Conservation (phyloP, 1,284 basidiomycete genomes). For the Coniferiporia sulphurascens region DNA sequence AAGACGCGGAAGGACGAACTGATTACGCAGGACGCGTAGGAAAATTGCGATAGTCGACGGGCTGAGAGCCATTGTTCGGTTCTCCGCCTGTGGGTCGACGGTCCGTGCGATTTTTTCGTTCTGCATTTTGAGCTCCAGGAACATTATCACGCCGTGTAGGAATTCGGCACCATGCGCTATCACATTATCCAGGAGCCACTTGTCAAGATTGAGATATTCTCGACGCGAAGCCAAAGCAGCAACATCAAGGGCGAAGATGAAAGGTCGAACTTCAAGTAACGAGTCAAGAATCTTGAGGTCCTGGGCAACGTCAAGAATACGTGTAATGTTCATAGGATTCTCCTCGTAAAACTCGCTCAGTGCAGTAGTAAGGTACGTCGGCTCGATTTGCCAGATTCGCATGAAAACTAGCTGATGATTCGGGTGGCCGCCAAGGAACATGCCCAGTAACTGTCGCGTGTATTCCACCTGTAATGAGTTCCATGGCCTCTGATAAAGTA, state of each 20-base stretch:
- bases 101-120: slow-evolving; percentile 77
- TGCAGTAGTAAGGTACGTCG: slow-evolving; percentile 78
- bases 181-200: slow-evolving; percentile 92
- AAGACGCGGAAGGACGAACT: slow-evolving; percentile 41
- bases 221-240: slow-evolving; percentile 89
- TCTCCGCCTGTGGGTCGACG: slow-evolving; percentile 75
- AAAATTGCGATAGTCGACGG: slow-evolving; percentile 90
- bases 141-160: slow-evolving; percentile 80
- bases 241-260: slow-evolving; percentile 87
- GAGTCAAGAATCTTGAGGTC: slow-evolving; percentile 92
- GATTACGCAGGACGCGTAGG: slow-evolving; percentile 79
- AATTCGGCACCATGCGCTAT: slow-evolving; percentile 80
- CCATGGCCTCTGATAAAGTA: slow-evolving; percentile 68
- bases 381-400: slow-evolving; percentile 90
- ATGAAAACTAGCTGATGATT: slow-evolving; percentile 96
- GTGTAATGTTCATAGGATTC: slow-evolving; percentile 88
- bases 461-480: slow-evolving; percentile 84
- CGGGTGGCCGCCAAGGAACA: slow-evolving; percentile 91
- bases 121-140: slow-evolving; percentile 88
- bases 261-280: slow-evolving; percentile 82
- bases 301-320: slow-evolving; percentile 93
- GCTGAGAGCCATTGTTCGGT: slow-evolving; percentile 76
- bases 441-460: slow-evolving; percentile 78
- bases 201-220: slow-evolving; percentile 93
- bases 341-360: slow-evolving; percentile 92